Conservation (phyloP, 148 eudicot species). For the Polygonum maritimum region DNA sequence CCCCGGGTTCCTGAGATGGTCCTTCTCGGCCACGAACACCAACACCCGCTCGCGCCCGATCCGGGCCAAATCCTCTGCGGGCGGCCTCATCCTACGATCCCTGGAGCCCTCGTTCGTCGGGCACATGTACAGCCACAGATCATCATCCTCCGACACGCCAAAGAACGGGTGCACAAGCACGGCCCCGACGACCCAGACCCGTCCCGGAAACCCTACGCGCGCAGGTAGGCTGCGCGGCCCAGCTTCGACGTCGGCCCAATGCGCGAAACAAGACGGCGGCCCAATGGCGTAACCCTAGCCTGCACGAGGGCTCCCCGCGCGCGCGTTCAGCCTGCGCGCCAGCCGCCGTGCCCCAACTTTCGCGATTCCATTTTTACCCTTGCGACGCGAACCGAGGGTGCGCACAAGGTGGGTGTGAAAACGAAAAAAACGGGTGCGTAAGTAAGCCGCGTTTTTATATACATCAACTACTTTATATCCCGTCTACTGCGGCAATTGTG, state of each 20-base stretch:
- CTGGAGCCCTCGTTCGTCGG: slow-evolving; percentile 23
- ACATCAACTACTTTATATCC: background rate
- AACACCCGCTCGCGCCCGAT: slow-evolving; percentile 26
- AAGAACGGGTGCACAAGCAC: slow-evolving; percentile 22
- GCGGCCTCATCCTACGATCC: slow-evolving; percentile 32
- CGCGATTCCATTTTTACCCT: no score
- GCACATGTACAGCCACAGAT: slow-evolving; percentile 33
- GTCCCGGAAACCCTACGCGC: slow-evolving; percentile 6
- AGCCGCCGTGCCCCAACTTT: no score
- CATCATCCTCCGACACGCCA: slow-evolving; percentile 21
- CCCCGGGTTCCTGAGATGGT: slow-evolving; percentile 17
- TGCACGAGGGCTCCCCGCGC: no score
- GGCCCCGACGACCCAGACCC: slow-evolving; percentile 5
- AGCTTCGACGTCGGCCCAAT: no score
- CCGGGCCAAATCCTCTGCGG: slow-evolving; percentile 16
- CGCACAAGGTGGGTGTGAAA: no score
- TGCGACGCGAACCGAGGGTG: no score
- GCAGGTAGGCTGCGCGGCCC: no score
- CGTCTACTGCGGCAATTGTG: background rate
- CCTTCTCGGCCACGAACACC: slow-evolving; percentile 31
- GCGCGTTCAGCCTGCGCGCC: no score
- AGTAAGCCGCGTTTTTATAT: no score
- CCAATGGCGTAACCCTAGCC: no score
- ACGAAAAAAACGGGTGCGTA: no score
- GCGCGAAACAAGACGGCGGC: no score